Percentiles rank a stretch among this genome's conserved stretches.
phyloP scores from a whole-genome alignment of 129 eudicot species.

The Mikania micrantha region DNA sequence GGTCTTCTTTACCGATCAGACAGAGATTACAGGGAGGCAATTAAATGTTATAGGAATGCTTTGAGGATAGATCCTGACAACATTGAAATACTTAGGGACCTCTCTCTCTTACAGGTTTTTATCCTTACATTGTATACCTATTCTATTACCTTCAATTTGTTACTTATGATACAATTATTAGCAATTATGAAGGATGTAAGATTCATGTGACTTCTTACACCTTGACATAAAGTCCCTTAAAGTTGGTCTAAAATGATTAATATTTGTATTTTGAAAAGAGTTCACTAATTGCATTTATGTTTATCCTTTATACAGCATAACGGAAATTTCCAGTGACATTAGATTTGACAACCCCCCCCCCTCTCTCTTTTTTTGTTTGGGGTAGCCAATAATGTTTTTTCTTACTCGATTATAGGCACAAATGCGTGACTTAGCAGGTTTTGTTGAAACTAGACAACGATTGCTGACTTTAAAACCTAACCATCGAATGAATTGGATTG shows the following conservation, averaged over 20 bases:
- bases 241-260: background rate
- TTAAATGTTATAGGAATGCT: constrained; percentile 95
- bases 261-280: background rate
- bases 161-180: background rate
- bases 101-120: constrained; percentile 92
- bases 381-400: constrained; percentile 21
- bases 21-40: constrained; percentile 97
- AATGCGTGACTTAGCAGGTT: constrained; percentile 97
- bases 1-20: constrained; percentile 98
- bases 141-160: background rate
- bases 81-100: constrained; percentile 91
- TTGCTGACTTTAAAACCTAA: constrained; percentile 90
- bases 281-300: background rate
- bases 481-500: constrained; percentile 99
- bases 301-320: background rate
- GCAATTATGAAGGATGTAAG: background rate
- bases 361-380: background rate
- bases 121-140: background rate
- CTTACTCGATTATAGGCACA: constrained; percentile 59
- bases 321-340: background rate
- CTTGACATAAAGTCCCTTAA: background rate
- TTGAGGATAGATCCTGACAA: constrained; percentile 96
- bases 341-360: background rate
- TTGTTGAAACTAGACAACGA: constrained; percentile 96
- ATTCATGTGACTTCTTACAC: background rate